Conservation (phyloP, 345 rosid genomes). For the Corymbia maculata region DNA sequence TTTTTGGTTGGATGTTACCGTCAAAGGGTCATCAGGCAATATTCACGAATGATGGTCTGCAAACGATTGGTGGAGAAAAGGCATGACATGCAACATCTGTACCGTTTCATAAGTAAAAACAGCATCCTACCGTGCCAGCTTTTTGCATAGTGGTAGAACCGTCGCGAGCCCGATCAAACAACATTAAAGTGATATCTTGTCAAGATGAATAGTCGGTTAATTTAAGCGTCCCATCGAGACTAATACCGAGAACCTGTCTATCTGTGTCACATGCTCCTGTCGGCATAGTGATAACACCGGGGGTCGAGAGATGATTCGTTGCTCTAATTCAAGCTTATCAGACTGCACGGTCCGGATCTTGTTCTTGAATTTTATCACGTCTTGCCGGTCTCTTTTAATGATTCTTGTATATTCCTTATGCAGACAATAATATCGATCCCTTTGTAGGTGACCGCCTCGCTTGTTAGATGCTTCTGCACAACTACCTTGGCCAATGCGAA, state of each 20-base stretch:
- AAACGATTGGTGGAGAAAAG: background rate
- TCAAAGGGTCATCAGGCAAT: background rate
- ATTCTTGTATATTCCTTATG: background rate
- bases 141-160: background rate
- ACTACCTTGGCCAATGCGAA: background rate
- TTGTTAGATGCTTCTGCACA: background rate
- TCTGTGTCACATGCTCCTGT: background rate
- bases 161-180: background rate
- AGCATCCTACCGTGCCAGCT: background rate
- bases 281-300: background rate
- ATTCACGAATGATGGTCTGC: background rate
- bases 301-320: background rate
- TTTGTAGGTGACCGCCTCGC: background rate
- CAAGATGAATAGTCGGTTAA: background rate
- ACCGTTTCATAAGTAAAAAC: background rate
- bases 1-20: background rate
- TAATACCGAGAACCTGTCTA: background rate
- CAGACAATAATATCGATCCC: background rate
- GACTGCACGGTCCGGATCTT: background rate
- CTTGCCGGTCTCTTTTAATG: background rate
- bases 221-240: background rate
- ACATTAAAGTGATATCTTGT: background rate
- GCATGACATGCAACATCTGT: background rate
- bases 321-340: background rate
- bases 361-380: background rate